Base-by-base conservation (phyloP, 805 yeast genomes). In the Candida glaebosa region DNA sequence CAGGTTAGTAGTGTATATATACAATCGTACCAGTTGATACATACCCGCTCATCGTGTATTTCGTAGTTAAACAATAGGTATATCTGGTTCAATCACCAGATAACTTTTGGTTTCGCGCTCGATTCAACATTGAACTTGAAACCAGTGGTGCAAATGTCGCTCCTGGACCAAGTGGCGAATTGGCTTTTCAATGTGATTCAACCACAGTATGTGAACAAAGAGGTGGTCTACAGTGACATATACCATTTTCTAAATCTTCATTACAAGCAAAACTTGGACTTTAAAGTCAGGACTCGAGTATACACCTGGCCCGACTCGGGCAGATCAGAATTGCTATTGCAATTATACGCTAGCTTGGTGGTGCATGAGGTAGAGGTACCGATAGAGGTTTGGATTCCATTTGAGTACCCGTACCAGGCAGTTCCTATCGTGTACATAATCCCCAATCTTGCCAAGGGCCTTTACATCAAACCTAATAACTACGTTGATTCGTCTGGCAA, bases 361-460 rank as follows among this genome's bases (percentile, higher is more conserved):
- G 40, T 54, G 1, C 56, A 48, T 3, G 51, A 50, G 0, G 36
- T 47, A 6, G 39, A 41, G 3, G 59, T 61, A 10, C 90, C 89
- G 0, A 52, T 88, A 9, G 80, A 79, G 40, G 58, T 89, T 3
- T 88, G 96, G 95, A 53, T 90, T 4, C 95, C 96, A 0, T 71
- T 73, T 19, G 67, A 70, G 18, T 89, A 85, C 49, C 96, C 96
- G 0, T 50, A 53, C n/a, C 51, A 52, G 28, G 67, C 63, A 2
- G 72, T 82, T 1, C 97, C 97, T 0, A 51, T 79, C n/a, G 73
- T 79, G 0, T 84, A 70, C 53, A 76, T 89, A 8, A 69, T 74
- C 16, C 80, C 83, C 2, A 72, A 79, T n/a, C 65, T 64, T 26
- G 54, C 61, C 18, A 57, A 55, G 10, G 68, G 69, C 62, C 56